phyloP scores from a whole-genome alignment of 2,329 filamentous ascomycete species.

The Alternaria triticina region DNA sequence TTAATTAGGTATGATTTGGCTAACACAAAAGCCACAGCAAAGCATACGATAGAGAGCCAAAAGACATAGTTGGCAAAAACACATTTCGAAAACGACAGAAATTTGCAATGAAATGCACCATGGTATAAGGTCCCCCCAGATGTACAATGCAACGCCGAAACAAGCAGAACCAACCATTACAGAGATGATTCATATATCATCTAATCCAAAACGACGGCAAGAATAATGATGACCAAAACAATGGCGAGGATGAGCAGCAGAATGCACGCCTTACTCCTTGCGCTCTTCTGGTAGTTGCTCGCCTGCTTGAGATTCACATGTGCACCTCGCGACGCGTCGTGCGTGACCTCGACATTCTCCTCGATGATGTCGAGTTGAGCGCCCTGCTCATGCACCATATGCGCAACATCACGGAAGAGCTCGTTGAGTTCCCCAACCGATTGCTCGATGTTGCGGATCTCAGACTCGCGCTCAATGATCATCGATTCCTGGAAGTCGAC shows the following conservation, averaged over 20 bases:
- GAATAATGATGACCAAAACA: conserved; percentile 85
- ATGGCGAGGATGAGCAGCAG: conserved; percentile 86
- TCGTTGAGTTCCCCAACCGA: conserved; percentile 95
- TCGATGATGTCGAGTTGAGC: conserved; percentile 85
- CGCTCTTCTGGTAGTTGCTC: conserved; percentile 91
- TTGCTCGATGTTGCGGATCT: conserved; percentile 97
- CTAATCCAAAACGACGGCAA: conserved; percentile 82
- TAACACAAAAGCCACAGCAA: neutral
- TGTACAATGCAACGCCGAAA: conserved; percentile 14
- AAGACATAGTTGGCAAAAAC: neutral
- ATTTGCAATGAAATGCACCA: conserved; percentile 2
- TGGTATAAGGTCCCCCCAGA: conserved; percentile 18
- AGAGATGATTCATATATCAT: neutral
- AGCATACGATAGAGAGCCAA: neutral
- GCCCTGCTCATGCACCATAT: conserved; percentile 94
- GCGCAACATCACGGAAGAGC: conserved; percentile 95
- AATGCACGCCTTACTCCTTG: conserved; percentile 92
- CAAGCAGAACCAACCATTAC: neutral
- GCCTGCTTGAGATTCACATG: conserved; percentile 86
- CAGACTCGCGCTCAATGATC: conserved; percentile 93
- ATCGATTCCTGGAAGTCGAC: conserved; percentile 97
- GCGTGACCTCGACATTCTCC: conserved; percentile 84
- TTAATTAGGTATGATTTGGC: neutral
- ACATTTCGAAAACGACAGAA: neutral
- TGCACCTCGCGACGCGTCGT: conserved; percentile 81